Evolutionary conservation across 2,329 filamentous ascomycete genomes (phyloP).

Genomic region (Myrmaecium sp.): DNA sequence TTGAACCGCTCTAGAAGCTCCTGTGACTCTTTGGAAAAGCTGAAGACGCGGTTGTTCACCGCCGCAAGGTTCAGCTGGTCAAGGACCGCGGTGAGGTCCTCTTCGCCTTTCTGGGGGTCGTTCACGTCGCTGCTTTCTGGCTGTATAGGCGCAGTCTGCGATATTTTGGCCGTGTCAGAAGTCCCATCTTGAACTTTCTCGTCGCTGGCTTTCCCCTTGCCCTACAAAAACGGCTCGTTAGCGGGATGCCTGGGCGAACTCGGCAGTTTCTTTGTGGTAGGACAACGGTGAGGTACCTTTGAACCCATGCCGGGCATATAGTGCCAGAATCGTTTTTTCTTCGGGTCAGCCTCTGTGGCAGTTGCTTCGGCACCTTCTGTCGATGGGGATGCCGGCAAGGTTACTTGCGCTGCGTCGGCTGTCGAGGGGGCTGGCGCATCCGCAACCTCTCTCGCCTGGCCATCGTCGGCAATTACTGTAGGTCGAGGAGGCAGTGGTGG

Average conservation of each 20-base stretch:
- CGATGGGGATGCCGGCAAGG: constrained; percentile 32
- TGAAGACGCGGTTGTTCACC: constrained; percentile 72
- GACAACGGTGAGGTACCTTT: constrained; percentile 2
- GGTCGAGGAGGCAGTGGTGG: constrained; percentile 25
- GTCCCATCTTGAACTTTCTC: constrained; percentile 8
- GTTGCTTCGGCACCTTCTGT: constrained; percentile 19
- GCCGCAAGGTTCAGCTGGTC: constrained; percentile 71
- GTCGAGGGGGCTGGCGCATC: constrained; percentile 30
- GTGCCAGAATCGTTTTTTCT: too few relatives aligned
- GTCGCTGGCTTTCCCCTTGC: constrained; percentile 16
- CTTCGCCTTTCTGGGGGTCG: constrained; percentile 38
- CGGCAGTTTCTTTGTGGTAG: too few relatives aligned
- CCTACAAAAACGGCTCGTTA: too few relatives aligned
- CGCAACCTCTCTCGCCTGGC: constrained; percentile 14
- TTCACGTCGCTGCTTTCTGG: constrained; percentile 10
- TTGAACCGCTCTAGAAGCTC: constrained; percentile 74
- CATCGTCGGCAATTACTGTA: constrained; percentile 7
- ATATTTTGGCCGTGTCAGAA: too few relatives aligned
- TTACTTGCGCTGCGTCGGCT: constrained; percentile 30
- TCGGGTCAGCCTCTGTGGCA: constrained; percentile 10
- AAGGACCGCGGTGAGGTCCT: constrained; percentile 63
- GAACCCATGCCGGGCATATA: too few relatives aligned
- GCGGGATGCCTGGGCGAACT: too few relatives aligned
- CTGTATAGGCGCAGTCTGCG: too few relatives aligned
- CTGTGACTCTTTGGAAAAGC: constrained; percentile 67